A percentile compares a stretch with the other conserved stretches of the same genome.
Conservation (phyloP, 345 rosid genomes). For the Pistacia vera region DNA sequence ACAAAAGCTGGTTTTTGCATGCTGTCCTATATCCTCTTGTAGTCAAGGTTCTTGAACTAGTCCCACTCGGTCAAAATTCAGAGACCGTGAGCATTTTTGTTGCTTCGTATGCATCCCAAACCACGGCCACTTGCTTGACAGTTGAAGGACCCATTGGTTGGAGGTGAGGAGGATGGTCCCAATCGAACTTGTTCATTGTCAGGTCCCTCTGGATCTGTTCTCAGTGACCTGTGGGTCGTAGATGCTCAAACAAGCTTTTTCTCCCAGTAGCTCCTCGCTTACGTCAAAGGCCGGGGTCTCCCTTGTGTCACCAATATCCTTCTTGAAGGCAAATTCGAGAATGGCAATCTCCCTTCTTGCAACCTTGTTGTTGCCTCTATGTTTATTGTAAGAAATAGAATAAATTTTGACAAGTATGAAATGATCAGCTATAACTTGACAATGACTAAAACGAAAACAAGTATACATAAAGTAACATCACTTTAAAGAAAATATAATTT, state of each 20-base stretch:
- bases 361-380: too few species aligned
- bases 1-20: constrained; percentile 96
- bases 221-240: constrained; percentile 87
- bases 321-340: constrained; percentile 86
- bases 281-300: constrained; percentile 94
- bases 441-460: too few species aligned
- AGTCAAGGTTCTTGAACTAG: constrained; percentile 84
- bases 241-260: constrained; percentile 83
- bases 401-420: too few species aligned
- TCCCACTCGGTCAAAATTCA: constrained; percentile 98
- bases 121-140: constrained; percentile 74
- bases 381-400: too few species aligned
- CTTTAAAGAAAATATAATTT: too few species aligned
- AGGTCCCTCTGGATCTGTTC: constrained; percentile 95
- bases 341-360: constrained; percentile 81
- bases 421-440: too few species aligned
- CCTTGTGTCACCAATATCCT: constrained; percentile 89
- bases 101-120: constrained; percentile 82
- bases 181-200: constrained; percentile 86
- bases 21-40: constrained; percentile 62
- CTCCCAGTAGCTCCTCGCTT: constrained; percentile 87
- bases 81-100: constrained; percentile 77
- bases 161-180: constrained; percentile 94
- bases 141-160: constrained; percentile 90
- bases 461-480: too few species aligned